Conservation (phyloP, 2,329 filamentous ascomycete species). For the Fusarium sambucinum region DNA sequence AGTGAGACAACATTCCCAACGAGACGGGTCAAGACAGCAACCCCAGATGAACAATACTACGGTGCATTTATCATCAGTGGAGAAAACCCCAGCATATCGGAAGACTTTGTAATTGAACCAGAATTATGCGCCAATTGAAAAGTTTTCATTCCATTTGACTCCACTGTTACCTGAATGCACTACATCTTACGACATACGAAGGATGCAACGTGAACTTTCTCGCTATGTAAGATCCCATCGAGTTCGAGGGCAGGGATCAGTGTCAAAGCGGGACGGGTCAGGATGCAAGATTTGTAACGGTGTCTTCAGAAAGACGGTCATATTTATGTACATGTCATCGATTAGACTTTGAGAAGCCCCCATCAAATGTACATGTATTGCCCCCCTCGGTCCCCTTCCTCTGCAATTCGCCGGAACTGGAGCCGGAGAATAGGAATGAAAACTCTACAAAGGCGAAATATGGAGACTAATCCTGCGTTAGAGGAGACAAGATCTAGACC, state of each 20-base stretch:
- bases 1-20: neutral
- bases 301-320: neutral
- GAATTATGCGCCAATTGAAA: slow-evolving; percentile 3
- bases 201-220: neutral
- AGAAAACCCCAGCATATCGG: neutral
- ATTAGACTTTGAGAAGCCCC: too few species aligned
- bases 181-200: neutral
- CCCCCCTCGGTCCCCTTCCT: neutral
- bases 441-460: neutral
- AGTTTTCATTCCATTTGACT: neutral
- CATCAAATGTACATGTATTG: too few species aligned
- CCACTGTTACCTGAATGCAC: neutral
- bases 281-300: neutral
- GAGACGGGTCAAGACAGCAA: neutral
- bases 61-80: neutral
- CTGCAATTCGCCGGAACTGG: neutral
- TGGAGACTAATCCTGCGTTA: neutral
- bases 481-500: neutral
- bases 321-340: too few species aligned
- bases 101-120: neutral
- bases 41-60: neutral
- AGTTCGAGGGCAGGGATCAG: neutral
- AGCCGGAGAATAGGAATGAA: neutral
- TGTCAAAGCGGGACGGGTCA: slow-evolving; percentile 3
- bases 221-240: neutral